Percentiles rank a stretch among this genome's conserved stretches.
Conservation (phyloP, 2,329 filamentous ascomycete species). For the Pseudogymnoascus sp. region DNA sequence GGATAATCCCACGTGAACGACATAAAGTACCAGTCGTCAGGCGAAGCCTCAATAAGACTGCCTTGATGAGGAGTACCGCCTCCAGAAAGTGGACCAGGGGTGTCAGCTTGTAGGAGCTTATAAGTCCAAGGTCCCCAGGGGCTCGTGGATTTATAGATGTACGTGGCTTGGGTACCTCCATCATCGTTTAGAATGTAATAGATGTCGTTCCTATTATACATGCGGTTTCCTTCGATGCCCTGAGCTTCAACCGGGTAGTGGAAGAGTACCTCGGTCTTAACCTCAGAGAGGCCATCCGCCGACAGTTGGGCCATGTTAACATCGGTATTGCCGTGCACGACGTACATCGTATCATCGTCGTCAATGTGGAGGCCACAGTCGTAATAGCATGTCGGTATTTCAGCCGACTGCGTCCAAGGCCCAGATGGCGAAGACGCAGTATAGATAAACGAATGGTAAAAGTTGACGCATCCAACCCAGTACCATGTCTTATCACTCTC, state of each 20-base stretch:
- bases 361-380: conserved; percentile 49
- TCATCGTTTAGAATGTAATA: conserved; percentile 47
- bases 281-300: conserved; percentile 38
- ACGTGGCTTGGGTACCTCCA: conserved; percentile 36
- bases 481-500: conserved; percentile 41
- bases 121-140: conserved; percentile 40
- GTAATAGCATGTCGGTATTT: conserved; percentile 39
- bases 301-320: conserved; percentile 44
- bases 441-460: conserved; percentile 43
- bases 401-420: conserved; percentile 29
- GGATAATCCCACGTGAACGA: conserved; percentile 49
- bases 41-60: conserved; percentile 43
- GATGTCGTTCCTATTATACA: conserved; percentile 47
- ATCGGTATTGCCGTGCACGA: conserved; percentile 42
- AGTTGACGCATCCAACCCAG: conserved; percentile 49
- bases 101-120: conserved; percentile 18
- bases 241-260: conserved; percentile 27
- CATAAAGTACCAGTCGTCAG: conserved; percentile 51
- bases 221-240: conserved; percentile 40
- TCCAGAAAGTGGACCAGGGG: conserved; percentile 34
- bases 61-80: conserved; percentile 47
- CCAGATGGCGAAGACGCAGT: conserved; percentile 35
- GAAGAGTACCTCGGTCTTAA: conserved; percentile 38
- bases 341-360: conserved; percentile 49
- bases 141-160: conserved; percentile 41